These are phyloP conservation scores for Saccharomycopsis javanensis DNA, from an alignment of 805 yeast species.

Conservation along the genomic window DNA sequence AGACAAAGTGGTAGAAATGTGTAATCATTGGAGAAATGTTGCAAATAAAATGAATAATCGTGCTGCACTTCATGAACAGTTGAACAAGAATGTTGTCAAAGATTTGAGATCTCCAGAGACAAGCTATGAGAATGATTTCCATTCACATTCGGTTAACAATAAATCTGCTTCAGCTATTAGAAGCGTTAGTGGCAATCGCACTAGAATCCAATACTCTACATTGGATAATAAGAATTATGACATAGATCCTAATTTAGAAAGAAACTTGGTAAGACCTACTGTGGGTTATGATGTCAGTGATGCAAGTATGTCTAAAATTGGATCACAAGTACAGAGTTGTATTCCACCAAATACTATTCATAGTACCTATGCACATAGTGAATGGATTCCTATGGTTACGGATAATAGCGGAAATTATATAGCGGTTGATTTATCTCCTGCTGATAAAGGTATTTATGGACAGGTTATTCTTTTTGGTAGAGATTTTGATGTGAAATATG, in stretches of 20 bases:
- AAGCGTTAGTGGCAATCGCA: slow-evolving; percentile 1
- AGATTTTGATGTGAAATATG: slow-evolving; percentile 84
- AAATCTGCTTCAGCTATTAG: background rate
- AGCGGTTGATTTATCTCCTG: slow-evolving; percentile 83
- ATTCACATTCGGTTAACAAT: slow-evolving; percentile 7
- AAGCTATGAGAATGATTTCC: slow-evolving; percentile 13
- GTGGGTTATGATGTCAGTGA: slow-evolving; percentile 8
- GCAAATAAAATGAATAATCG: slow-evolving; percentile 34
- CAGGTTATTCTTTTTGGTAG: slow-evolving; percentile 91
- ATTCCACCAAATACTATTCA: slow-evolving; percentile 72
- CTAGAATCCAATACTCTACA: slow-evolving; percentile 7
- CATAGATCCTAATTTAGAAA: slow-evolving; percentile 19
- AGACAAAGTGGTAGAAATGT: slow-evolving; percentile 72
- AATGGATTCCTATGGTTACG: slow-evolving; percentile 86
- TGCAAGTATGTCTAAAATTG: background rate
- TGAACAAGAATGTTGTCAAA: slow-evolving; percentile 7
- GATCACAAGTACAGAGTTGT: slow-evolving; percentile 5
- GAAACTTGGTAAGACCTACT: slow-evolving; percentile 5
- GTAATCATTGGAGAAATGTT: slow-evolving; percentile 77
- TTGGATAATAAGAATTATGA: slow-evolving; percentile 19
- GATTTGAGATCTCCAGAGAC: slow-evolving; percentile 13
- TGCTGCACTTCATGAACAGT: slow-evolving; percentile 6
- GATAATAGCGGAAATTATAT: slow-evolving; percentile 88
- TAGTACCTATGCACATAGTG: slow-evolving; percentile 73
- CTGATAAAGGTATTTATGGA: slow-evolving; percentile 70